These are phyloP conservation scores for Corinectria fuckeliana DNA, from an alignment of 2,329 filamentous ascomycete genomes.

Conservation along the genomic window DNA sequence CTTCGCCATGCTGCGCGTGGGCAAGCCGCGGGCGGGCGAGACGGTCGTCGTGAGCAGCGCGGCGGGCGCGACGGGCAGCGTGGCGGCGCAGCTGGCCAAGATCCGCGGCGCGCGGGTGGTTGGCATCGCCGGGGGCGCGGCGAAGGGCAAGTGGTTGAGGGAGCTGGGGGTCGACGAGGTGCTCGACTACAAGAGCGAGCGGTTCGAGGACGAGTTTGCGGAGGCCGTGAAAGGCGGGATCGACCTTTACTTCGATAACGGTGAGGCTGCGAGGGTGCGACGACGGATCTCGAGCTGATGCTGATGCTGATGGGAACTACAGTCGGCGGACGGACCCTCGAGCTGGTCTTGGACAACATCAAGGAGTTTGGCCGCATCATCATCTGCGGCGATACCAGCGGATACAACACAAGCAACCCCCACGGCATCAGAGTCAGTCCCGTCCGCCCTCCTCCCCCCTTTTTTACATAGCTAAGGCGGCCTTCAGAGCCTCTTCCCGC, in stretches of 20 bases:
- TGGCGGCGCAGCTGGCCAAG: constrained; percentile 81
- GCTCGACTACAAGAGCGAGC: constrained; percentile 71
- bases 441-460: constrained; percentile 54
- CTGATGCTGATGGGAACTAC: constrained; percentile 15
- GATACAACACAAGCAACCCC: constrained; percentile 67
- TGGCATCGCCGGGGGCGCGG: constrained; percentile 70
- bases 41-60: constrained; percentile 80
- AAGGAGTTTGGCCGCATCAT: constrained; percentile 69
- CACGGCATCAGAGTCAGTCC: constrained; percentile 48
- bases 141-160: constrained; percentile 71
- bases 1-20: constrained; percentile 75
- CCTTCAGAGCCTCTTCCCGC: constrained; percentile 49
- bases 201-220: constrained; percentile 65
- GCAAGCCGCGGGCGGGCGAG: constrained; percentile 70
- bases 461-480: constrained; percentile 58
- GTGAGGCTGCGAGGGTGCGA: constrained; percentile 23
- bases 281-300: background rate
- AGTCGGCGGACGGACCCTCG: constrained; percentile 73
- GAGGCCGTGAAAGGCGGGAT: constrained; percentile 64
- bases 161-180: constrained; percentile 72
- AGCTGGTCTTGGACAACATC: constrained; percentile 67
- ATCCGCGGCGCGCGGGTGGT: constrained; percentile 68
- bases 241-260: constrained; percentile 76
- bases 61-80: constrained; percentile 77
- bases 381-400: constrained; percentile 73